Evolutionary conservation across 495 filamentous ascomycete genomes (phyloP).

Genomic region (Lophium mytilinum): DNA sequence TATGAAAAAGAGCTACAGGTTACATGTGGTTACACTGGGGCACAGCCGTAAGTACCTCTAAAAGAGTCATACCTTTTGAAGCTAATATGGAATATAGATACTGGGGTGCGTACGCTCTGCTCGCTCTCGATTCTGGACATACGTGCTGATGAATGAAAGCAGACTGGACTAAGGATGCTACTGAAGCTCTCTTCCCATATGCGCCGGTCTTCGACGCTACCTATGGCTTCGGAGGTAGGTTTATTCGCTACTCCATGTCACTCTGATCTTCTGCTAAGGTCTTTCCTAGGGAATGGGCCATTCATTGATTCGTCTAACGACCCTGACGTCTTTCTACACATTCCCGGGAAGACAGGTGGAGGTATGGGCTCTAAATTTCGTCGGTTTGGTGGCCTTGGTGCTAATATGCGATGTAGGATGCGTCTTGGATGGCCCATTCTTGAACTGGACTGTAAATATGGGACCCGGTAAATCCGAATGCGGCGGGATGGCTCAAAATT

Average conservation of each 20-base stretch:
- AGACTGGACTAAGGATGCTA: background rate
- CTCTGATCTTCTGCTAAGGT: too few species aligned
- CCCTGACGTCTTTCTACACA: background rate
- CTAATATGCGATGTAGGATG: background rate
- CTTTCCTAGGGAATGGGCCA: background rate
- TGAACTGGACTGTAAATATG: background rate
- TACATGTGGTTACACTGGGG: background rate
- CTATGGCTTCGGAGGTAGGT: background rate
- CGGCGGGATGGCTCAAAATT: background rate
- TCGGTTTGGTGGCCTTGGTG: background rate
- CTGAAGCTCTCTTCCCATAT: background rate
- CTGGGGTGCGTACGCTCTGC: background rate
- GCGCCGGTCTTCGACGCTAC: background rate
- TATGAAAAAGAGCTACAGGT: slow-evolving; percentile 1
- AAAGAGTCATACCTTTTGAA: background rate
- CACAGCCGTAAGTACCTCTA: background rate
- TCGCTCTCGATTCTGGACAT: background rate
- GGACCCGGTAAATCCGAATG: background rate
- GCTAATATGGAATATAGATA: background rate
- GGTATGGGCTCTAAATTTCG: background rate
- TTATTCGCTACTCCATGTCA: too few species aligned
- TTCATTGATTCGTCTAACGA: background rate
- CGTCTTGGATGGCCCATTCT: background rate
- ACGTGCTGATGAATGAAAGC: too few species aligned
- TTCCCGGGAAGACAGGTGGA: background rate